A percentile compares a stretch with the other conserved stretches of the same genome.
Conservation (phyloP, 805 yeast genomes). For the Candida pseudofarinosa region DNA sequence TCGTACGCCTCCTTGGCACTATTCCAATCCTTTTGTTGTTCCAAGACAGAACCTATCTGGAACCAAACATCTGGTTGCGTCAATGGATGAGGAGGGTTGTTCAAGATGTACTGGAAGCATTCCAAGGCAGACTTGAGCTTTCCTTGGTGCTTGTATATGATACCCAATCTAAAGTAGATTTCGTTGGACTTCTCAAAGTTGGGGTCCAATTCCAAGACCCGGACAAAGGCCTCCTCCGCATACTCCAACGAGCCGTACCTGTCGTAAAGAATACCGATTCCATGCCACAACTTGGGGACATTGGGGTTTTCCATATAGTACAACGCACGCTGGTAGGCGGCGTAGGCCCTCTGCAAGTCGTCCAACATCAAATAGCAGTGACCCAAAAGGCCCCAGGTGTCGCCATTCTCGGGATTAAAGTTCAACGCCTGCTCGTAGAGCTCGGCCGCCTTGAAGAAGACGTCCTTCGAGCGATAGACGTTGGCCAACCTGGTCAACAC, state of each 20-base stretch:
- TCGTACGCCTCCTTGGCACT: conserved; percentile 96
- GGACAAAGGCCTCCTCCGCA: conserved; percentile 97
- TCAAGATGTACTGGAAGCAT: conserved; percentile 87
- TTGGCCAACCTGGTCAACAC: conserved; percentile 85
- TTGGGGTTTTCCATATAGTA: conserved; percentile 88
- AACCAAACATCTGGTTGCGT: conserved; percentile 98
- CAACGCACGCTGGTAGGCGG: conserved; percentile 94
- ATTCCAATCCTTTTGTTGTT: conserved; percentile 85
- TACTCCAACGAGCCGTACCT: conserved; percentile 94
- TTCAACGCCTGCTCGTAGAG: conserved; percentile 83
- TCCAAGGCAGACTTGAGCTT: conserved; percentile 84
- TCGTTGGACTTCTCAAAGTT: conserved; percentile 94
- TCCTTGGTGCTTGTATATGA: conserved; percentile 92
- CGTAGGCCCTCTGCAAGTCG: conserved; percentile 91
- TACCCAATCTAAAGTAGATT: conserved; percentile 92
- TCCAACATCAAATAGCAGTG: conserved; percentile 97
- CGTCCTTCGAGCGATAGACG: conserved; percentile 81
- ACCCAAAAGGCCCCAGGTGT: conserved; percentile 94
- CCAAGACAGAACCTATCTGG: conserved; percentile 94
- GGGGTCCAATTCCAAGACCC: conserved; percentile 93
- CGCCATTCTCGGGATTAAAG: conserved; percentile 83
- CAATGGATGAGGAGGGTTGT: conserved; percentile 90
- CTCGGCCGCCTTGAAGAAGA: conserved; percentile 92
- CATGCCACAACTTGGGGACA: conserved; percentile 98
- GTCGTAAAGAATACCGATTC: conserved; percentile 94